phyloP scores from a whole-genome alignment of 2,329 filamentous ascomycete genomes.

The Botrytis paeoniae region DNA sequence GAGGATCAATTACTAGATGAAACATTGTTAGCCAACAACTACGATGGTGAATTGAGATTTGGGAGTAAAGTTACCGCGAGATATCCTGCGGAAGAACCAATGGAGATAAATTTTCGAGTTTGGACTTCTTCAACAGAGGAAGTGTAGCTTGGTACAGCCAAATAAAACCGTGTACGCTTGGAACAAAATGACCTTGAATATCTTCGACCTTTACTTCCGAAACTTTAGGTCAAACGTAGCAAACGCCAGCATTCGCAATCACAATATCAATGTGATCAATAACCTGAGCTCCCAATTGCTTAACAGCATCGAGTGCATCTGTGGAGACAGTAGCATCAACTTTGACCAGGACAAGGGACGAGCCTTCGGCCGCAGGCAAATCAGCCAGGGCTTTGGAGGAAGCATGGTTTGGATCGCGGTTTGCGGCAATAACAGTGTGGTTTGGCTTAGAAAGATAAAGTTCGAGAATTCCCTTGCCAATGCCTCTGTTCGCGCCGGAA shows the following conservation, averaged over 20 bases:
- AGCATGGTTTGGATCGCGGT: conserved; percentile 35
- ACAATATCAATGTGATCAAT: conserved; percentile 32
- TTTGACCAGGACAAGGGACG: conserved; percentile 43
- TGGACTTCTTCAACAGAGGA: neutral
- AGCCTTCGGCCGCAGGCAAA: conserved; percentile 29
- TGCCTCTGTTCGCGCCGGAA: conserved; percentile 26
- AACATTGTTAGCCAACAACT: neutral
- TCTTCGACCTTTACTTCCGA: neutral
- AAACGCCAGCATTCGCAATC: conserved; percentile 49
- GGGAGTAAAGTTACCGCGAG: neutral
- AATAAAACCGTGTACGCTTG: neutral
- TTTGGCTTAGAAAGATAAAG: conserved; percentile 39
- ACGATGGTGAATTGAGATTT: neutral
- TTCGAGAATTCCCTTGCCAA: conserved; percentile 38
- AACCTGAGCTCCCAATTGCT: conserved; percentile 30
- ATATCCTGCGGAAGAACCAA: neutral
- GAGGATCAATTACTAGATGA: neutral
- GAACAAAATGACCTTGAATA: neutral
- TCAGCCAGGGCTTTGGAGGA: conserved; percentile 34
- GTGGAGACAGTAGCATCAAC: conserved; percentile 42
- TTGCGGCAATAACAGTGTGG: conserved; percentile 42
- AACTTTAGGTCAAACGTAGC: neutral
- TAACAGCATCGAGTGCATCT: conserved; percentile 40
- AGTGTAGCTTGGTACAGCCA: neutral
- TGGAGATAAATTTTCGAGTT: neutral